phyloP scores from a whole-genome alignment of 2,329 filamentous ascomycete species.

The Pseudogymnoascus destructans region DNA sequence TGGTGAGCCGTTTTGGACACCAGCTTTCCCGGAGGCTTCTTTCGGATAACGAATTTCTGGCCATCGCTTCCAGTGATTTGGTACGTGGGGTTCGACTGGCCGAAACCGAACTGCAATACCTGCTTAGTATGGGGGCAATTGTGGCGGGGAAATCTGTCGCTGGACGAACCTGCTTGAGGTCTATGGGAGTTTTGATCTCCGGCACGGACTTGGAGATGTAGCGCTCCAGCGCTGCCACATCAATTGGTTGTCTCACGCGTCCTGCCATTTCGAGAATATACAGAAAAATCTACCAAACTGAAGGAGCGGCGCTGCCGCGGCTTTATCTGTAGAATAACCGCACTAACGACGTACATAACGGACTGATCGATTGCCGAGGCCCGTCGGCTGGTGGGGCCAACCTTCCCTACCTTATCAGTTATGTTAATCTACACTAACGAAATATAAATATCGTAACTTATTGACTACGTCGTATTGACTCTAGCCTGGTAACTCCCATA shows the following conservation, averaged over 20 bases:
- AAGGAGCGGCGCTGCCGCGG: neutral
- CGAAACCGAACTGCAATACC: conserved; percentile 68
- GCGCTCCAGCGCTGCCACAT: conserved; percentile 62
- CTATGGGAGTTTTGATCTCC: conserved; percentile 67
- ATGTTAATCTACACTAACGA: neutral
- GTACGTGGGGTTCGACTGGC: conserved; percentile 96
- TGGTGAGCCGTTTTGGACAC: conserved; percentile 90
- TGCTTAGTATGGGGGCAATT: conserved; percentile 8
- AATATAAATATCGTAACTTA: neutral
- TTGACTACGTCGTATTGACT: neutral
- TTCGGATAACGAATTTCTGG: conserved; percentile 74
- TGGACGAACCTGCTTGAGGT: conserved; percentile 67
- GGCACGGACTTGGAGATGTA: conserved; percentile 73
- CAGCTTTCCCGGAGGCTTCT: conserved; percentile 93
- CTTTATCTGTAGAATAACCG: conserved; percentile 1
- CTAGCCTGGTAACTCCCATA: neutral
- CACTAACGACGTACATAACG: neutral
- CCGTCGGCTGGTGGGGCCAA: conserved; percentile 3
- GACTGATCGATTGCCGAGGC: neutral
- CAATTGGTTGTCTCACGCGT: conserved; percentile 77
- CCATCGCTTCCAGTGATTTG: conserved; percentile 64
- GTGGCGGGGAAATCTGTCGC: neutral
- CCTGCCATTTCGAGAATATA: conserved; percentile 55
- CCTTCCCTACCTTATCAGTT: neutral
- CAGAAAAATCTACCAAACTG: conserved; percentile 25